Percentiles rank a stretch among this genome's conserved stretches.
phyloP scores from a whole-genome alignment of 106 monocot genomes.

The Vanilla planifolia region DNA sequence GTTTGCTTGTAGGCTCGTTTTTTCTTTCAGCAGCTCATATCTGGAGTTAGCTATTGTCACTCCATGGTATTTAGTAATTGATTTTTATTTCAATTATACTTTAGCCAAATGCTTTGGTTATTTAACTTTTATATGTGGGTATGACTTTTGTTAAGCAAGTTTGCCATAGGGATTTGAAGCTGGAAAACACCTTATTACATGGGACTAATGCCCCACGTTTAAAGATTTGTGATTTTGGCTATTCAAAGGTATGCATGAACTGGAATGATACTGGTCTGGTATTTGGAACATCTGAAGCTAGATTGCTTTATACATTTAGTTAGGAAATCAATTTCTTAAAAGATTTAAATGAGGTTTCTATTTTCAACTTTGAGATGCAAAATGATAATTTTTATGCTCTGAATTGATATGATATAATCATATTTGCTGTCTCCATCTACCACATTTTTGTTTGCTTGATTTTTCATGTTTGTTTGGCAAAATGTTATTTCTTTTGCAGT shows the following conservation, averaged over 20 bases:
- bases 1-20: slow-evolving; percentile 12
- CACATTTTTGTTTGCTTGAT: background rate
- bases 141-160: slow-evolving; percentile 13
- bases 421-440: background rate
- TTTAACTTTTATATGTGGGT: background rate
- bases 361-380: background rate
- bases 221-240: slow-evolving; percentile 27
- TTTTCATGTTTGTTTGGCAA: background rate
- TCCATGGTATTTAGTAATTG: slow-evolving; percentile 14
- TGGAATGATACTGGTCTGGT: background rate
- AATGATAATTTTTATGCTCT: too few relatives aligned
- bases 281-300: too few relatives aligned
- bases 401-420: background rate
- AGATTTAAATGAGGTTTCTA: too few relatives aligned
- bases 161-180: slow-evolving; percentile 25
- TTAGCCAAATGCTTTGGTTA: background rate
- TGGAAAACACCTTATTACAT: slow-evolving; percentile 27
- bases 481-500: slow-evolving; percentile 4
- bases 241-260: slow-evolving; percentile 17
- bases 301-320: too few relatives aligned
- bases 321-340: too few relatives aligned
- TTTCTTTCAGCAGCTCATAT: slow-evolving; percentile 23
- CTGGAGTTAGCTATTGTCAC: slow-evolving; percentile 19
- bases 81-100: background rate
- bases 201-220: slow-evolving; percentile 19